Base-by-base conservation (phyloP, 305 asterid genomes). In the Andrographis paniculata region DNA sequence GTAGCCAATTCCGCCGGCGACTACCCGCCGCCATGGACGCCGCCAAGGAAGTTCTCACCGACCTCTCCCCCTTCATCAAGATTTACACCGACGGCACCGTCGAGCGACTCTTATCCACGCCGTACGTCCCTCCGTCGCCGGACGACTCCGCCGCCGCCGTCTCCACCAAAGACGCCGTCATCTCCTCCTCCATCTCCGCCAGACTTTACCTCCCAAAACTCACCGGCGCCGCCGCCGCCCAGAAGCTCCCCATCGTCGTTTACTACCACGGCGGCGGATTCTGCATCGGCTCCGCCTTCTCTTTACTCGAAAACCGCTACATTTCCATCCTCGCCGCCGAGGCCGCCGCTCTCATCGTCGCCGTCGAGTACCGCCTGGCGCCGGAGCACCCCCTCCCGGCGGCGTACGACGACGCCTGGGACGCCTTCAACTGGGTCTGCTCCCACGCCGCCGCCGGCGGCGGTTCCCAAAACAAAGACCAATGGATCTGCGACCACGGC, bases 261-360 rank as follows among this genome's bases (percentile, higher is more conserved):
- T 71, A 71, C 42, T 75, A 41, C 63, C 83, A 72, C 20, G 80
- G 78, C 2, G 80, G 80, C 12, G 87, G 64, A 13, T 70, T 78
- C 43, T 60, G 66, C 31, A 1, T 64, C 9, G 71, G 55, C 4
- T 74, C 79, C 13, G 67, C 79, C 42, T 78, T 74, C 52, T 61
- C 66, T 2, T 55, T 17, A 16, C 27, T 66, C 2, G 6, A 60
- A 52, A 64, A 65, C 43, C 62, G 59, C 5, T 66, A 62, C 62
- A n/a, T 71, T 20, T 33, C 45, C 37, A 11, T 16, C 3, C 37
- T 73, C 8, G 57, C 53, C 0, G 45, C 64, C 15, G 54, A 42
- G 6, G 55, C 82, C 17, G 57, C 55, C 5, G 66, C 68, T 24
- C 28, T 72, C 13, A 37, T 58, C 16, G 37, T 72, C 39, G 63